phyloP scores from a whole-genome alignment of 164 flowering plant genomes.

The Umbellularia californica region DNA sequence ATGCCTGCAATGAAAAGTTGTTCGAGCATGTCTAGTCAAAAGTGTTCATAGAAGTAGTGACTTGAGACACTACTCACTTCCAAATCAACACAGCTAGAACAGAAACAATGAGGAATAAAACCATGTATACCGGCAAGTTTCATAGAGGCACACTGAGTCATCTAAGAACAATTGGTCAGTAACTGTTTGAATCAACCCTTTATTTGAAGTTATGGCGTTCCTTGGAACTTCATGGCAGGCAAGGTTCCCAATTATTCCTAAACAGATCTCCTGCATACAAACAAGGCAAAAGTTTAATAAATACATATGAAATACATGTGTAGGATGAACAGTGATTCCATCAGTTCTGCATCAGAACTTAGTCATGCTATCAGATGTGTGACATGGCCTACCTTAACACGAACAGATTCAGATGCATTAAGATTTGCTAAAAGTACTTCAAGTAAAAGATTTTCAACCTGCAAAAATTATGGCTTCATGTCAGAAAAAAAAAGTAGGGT shows the following conservation, averaged over 20 bases:
- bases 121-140: conserved; percentile 57
- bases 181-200: conserved; percentile 50
- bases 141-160: conserved; percentile 73
- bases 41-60: not conserved
- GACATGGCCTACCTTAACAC: conserved; percentile 49
- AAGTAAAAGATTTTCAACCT: conserved; percentile 78
- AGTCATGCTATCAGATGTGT: not conserved
- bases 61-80: not conserved
- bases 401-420: conserved; percentile 44
- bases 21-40: not conserved
- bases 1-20: not conserved
- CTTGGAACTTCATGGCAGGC: conserved; percentile 79
- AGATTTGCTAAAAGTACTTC: conserved; percentile 80
- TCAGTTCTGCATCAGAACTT: not conserved
- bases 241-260: conserved; percentile 86
- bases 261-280: conserved; percentile 64
- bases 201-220: conserved; percentile 41
- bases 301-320: not conserved
- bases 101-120: not conserved
- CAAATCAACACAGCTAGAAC: not conserved
- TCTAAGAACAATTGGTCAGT: conserved; percentile 71
- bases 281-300: not conserved
- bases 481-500: not conserved
- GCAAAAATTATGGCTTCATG: conserved; percentile 3
- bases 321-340: no score